Conservation (phyloP, 768 basidiomycete species). For the Calocybe gangraenosa region DNA sequence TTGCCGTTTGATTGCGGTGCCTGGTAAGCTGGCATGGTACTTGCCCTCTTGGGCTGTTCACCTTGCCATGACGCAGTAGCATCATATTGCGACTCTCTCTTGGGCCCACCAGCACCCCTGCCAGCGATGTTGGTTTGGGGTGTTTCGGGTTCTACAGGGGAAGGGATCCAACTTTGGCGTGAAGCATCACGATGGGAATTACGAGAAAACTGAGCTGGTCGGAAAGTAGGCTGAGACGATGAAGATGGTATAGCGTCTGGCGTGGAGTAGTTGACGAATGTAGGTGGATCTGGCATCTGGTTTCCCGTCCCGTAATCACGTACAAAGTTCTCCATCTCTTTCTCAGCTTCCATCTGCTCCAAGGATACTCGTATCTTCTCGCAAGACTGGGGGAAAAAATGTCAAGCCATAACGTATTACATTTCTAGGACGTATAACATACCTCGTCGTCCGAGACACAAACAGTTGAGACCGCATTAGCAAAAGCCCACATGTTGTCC, state of each 20-base stretch:
- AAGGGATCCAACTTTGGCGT: constrained; percentile 22
- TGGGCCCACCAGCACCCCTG: constrained; percentile 51
- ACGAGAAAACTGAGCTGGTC: constrained; percentile 51
- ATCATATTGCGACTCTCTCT: constrained; percentile 31
- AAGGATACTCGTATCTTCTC: constrained; percentile 83
- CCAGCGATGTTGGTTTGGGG: constrained; percentile 55
- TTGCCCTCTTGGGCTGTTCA: constrained; percentile 23
- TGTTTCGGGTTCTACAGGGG: constrained; percentile 35
- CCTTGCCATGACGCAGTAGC: constrained; percentile 27
- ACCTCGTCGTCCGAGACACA: constrained; percentile 97
- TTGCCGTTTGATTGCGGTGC: constrained; percentile 21
- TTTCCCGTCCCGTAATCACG: constrained; percentile 85
- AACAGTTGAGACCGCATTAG: constrained; percentile 93
- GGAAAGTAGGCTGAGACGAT: constrained; percentile 51
- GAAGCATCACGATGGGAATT: constrained; percentile 37
- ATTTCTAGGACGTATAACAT: constrained; percentile 18
- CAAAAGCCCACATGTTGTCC: constrained; percentile 93
- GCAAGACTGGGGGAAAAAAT: constrained; percentile 60
- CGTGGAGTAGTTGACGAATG: constrained; percentile 78
- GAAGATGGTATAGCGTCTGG: constrained; percentile 62
- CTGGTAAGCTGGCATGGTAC: constrained; percentile 16
- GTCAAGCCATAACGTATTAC: constrained; percentile 1
- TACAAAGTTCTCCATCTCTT: constrained; percentile 88
- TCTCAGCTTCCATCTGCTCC: constrained; percentile 84
- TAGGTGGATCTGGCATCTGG: constrained; percentile 82